Base-by-base conservation (phyloP, 1,284 basidiomycete species). In the Ganoderma meredithae region DNA sequence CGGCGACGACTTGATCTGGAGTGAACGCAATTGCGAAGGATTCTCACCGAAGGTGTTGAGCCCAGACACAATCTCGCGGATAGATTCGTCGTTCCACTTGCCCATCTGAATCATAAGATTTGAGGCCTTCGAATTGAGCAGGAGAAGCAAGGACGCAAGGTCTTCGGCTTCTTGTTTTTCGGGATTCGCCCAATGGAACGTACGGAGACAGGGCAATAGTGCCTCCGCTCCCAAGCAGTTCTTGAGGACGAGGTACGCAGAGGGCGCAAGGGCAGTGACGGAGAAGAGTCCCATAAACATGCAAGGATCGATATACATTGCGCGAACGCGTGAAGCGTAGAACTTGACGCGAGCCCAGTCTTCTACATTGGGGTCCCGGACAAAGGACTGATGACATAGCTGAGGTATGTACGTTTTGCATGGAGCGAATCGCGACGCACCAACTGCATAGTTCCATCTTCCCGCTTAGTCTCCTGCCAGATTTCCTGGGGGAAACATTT, bases 201-300 rank as follows among this genome's bases (percentile, higher is more conserved):
- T 59, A 40, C 70, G 63, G 1, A 74, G 65, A 36, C 69, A 71
- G 13, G 71, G 71, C 15, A 74, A 61, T 13, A 72, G 15, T n/a
- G 62, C 65, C 10, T 58, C 64, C 27, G 41, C 6, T 5, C 64
- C 64, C 3, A 62, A 2, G 17, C 44, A 64, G 19, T 40, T 55
- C 33, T 49, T 53, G 19, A 74, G 60, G 1, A 43, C 60, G 12
- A 63, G 41, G 60, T 60, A 71, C 3, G 39, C 60, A 1, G 63
- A 41, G 31, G 52, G 52, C 2, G 52, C 52, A 8, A 55, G 52
- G 12, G 52, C 52, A 15, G 52, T 33, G 52, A 31, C 17, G 52
- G 52, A 27, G 52, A 55, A 33, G 31, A 55, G 31, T 55, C 52
- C 52, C 13, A 27, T 55, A 33, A 55, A 55, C 52, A 55, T 55